Percentiles rank a stretch among this genome's conserved stretches.
phyloP scores from a whole-genome alignment of 2,329 filamentous ascomycete species.

The Colletotrichum sansevieriae region DNA sequence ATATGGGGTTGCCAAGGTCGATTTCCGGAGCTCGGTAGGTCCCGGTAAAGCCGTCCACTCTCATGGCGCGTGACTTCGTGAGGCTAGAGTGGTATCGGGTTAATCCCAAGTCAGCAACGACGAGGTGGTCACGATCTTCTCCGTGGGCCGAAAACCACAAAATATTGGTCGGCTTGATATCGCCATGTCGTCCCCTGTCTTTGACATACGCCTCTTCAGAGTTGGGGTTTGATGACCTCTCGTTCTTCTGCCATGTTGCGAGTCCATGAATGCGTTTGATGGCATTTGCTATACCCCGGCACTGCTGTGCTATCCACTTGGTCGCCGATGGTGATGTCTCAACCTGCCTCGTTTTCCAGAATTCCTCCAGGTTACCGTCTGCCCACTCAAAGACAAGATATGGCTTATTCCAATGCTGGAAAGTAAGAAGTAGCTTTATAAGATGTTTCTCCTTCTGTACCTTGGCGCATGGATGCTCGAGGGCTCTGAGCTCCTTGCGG shows the following conservation, averaged over 20 bases:
- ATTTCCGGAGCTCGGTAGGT: conserved; percentile 30
- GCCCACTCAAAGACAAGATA: conserved; percentile 43
- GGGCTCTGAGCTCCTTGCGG: conserved; percentile 18
- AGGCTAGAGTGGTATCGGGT: conserved; percentile 22
- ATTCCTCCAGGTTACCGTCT: conserved; percentile 39
- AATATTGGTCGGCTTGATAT: conserved; percentile 34
- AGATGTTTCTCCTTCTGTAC: conserved; percentile 30
- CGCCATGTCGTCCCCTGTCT: conserved; percentile 31
- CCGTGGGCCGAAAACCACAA: conserved; percentile 26
- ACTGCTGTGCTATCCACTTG: conserved; percentile 27
- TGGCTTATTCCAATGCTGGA: conserved; percentile 18
- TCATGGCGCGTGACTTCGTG: conserved; percentile 20
- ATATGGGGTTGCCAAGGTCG: conserved; percentile 28
- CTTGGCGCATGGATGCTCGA: conserved; percentile 6
- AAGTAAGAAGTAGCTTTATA: conserved; percentile 39
- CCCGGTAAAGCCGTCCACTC: conserved; percentile 22
- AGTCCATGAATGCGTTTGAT: conserved; percentile 29
- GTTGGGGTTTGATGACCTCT: neutral
- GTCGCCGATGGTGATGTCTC: neutral
- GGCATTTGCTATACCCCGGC: conserved; percentile 21
- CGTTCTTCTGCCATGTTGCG: conserved; percentile 10
- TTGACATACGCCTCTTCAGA: neutral
- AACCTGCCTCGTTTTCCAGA: conserved; percentile 12
- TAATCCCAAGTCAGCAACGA: conserved; percentile 25
- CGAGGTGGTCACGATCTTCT: conserved; percentile 13